Evolutionary conservation across 2,329 filamentous ascomycete species (phyloP), one percentile per base, ranked within the genome.

Genomic region (Penicillium sp.): DNA sequence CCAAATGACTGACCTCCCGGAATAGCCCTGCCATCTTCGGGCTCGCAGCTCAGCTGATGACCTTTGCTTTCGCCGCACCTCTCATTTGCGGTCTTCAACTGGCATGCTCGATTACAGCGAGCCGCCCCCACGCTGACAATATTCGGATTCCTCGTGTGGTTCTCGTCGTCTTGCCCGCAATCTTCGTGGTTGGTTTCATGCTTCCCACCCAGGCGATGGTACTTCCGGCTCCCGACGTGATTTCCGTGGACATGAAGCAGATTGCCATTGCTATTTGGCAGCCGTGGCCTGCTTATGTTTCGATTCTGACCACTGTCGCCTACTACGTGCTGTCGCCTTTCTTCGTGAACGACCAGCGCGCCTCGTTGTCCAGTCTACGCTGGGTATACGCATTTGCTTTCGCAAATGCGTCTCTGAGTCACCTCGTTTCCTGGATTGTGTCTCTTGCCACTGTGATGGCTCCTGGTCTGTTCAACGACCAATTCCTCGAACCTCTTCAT

Each of bases 181-280:
- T 72, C n/a, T 70, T 78, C 38, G 51, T 68, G 0, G 34, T 79
- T 2, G 74, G 75, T 7, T 81, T 74, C 57, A 58, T 76, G 36
- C 42, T 79, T 2, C 80, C 79, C 0, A 70, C 74, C 0, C 50
- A 74, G 21, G 56, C 76, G 4, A 74, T 81, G 69, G 61, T 68
- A 10, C 62, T 80, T 4, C 76, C 77, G 1, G 66, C 72, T 2
- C 77, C 76, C 0, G 62, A 60, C 0, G 21, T 70, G 1, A 57
- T 79, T 13, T 69, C 70, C 1, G 61, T 71, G 15, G 65, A 71
- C n/a, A 65, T 69, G 12, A 80, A 79, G 56, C 79, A 81, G 59
- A 67, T 69, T 21, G 71, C 75, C 51, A 76, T 79, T 24, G 76
- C 76, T 1, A 57, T 77, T 42, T 81, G 80, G 77, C 79, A 82